These are phyloP conservation scores for Lachnellula arida DNA, from an alignment of 2,329 filamentous ascomycete genomes.

Conservation along the genomic window DNA sequence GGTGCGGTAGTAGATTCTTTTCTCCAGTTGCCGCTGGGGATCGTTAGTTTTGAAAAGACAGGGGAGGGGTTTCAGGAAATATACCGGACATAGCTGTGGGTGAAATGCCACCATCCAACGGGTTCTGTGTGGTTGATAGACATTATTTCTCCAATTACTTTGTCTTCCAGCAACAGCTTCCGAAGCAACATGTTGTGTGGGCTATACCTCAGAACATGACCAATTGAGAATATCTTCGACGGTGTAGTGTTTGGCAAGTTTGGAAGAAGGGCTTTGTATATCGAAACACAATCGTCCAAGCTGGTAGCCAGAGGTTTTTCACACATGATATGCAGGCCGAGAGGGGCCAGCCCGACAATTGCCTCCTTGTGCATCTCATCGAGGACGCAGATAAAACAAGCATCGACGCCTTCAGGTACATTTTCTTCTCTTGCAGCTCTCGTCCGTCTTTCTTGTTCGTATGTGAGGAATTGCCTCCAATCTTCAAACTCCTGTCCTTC, in stretches of 20 bases:
- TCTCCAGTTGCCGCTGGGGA: constrained; percentile 77
- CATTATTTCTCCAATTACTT: constrained; percentile 75
- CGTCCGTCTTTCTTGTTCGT: constrained; percentile 60
- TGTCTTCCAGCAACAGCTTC: constrained; percentile 69
- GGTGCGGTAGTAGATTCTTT: constrained; percentile 72
- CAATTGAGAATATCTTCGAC: constrained; percentile 72
- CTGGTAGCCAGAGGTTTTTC: constrained; percentile 90
- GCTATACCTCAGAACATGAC: constrained; percentile 89
- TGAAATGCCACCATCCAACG: constrained; percentile 94
- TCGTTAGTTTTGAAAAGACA: constrained; percentile 2
- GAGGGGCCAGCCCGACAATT: constrained; percentile 64
- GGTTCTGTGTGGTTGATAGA: constrained; percentile 91
- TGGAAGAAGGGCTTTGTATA: constrained; percentile 55
- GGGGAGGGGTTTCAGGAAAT: constrained; percentile 1
- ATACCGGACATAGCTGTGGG: constrained; percentile 77
- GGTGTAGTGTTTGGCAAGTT: constrained; percentile 31
- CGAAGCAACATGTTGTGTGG: constrained; percentile 86
- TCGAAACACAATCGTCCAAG: constrained; percentile 70
- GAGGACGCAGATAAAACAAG: constrained; percentile 68
- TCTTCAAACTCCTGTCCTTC: constrained; percentile 65
- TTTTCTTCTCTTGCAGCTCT: constrained; percentile 45
- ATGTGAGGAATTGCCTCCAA: constrained; percentile 73
- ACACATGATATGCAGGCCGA: constrained; percentile 80
- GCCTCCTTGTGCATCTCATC: constrained; percentile 87
- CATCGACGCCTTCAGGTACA: constrained; percentile 42